Evolutionary conservation across 257 asterid genomes (phyloP), one percentile per base, ranked within the genome.

Genomic region (Mitragyna speciosa): DNA sequence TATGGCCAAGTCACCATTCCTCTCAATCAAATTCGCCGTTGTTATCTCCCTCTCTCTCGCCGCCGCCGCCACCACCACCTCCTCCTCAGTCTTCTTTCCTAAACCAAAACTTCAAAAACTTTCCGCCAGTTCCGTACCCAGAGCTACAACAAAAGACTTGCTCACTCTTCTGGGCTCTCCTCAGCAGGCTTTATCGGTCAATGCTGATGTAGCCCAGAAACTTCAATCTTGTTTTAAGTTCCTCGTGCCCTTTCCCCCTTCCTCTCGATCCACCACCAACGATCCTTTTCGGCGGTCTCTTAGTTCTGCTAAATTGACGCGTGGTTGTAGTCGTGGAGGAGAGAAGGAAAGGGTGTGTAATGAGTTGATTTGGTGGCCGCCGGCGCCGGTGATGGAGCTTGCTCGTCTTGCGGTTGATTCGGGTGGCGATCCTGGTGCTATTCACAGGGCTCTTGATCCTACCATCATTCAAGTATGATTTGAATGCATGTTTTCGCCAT

Each of bases 331-430:
- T 58, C 61, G 70, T 75, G 77, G 51, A 52, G 82, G 81, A 30
- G 80, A 76, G 14, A 85, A 90, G 48, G 77, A 74, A 73, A 76
- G 47, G 47, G 82, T 84, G 19, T 77, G 79, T 10, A 87, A 80
- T 12, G 86, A 87, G 85, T 79, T 88, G 79, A 88, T 95, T 63
- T 78, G 89, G 87, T 92, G 87, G 85, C 97, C 98, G 6, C 99
- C 99, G 31, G 82, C 78, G 72, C 81, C 98, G 0, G 91, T 95
- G 7, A 64, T 93, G 90, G 99, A 95, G 84, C 88, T 95, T 72
- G 98, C 94, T 80, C 95, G 97, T 17, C 89, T 95, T 8, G 91
- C 97, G 16, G 68, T 92, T 64, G 98, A 95, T 76, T 95, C 98
- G 0, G 97, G 99, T 24, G 93, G 83, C 69, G 96, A 95, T 39